Conservation (phyloP, 208 protist genomes). For the Kentomonas sorsogonicus region DNA sequence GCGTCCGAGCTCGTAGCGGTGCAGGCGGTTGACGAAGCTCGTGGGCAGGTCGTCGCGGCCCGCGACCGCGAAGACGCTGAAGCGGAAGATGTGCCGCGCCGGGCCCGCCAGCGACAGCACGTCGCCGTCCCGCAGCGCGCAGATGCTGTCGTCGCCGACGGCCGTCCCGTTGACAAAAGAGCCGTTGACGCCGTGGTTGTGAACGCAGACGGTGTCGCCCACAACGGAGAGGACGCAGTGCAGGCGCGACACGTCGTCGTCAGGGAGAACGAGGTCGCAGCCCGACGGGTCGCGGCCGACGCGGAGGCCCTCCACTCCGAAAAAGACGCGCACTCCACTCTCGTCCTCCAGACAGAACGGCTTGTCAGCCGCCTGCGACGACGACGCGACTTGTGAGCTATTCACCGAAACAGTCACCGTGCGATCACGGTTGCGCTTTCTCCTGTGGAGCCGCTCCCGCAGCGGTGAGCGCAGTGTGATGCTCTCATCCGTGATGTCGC, state of each 20-base stretch:
- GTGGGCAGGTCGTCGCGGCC: conserved; percentile 3
- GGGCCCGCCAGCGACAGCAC: conserved; percentile 54
- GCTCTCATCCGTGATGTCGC: too few species aligned
- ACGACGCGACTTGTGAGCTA: too few species aligned
- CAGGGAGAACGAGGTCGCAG: conserved; percentile 29
- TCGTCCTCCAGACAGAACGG: background rate
- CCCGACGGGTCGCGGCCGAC: conserved; percentile 39
- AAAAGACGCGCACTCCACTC: conserved; percentile 3
- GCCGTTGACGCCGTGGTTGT: conserved; percentile 70
- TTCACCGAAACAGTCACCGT: too few species aligned
- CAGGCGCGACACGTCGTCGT: conserved; percentile 28
- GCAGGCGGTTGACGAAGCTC: conserved; percentile 11
- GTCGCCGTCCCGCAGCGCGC: conserved; percentile 34
- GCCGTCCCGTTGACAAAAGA: conserved; percentile 62
- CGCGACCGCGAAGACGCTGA: conserved; percentile 10
- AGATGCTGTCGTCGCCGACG: conserved; percentile 30
- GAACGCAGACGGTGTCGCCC: conserved; percentile 49
- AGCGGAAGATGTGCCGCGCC: conserved; percentile 25
- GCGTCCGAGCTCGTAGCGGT: conserved; percentile 36
- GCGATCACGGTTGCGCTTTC: too few species aligned
- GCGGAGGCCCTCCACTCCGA: conserved; percentile 35
- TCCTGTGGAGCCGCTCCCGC: too few species aligned
- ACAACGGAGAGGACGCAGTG: conserved; percentile 52
- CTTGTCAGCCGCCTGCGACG: background rate
- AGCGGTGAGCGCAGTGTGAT: too few species aligned